phyloP scores from a whole-genome alignment of 345 rosid species.

The Brassica juncea region DNA sequence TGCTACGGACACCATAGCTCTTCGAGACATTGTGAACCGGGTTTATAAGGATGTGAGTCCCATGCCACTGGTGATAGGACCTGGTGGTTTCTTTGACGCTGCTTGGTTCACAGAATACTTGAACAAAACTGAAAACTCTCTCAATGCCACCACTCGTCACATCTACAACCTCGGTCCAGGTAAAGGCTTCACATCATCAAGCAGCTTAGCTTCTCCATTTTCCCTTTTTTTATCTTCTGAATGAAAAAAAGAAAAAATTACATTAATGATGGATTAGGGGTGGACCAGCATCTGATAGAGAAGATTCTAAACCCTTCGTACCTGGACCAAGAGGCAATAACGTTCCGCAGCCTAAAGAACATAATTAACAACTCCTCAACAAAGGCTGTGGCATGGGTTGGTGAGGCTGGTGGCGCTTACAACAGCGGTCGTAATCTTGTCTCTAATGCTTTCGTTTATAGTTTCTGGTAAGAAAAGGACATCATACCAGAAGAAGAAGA shows the following conservation, averaged over 20 bases:
- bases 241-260: background rate
- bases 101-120: slow-evolving; percentile 69
- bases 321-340: slow-evolving; percentile 59
- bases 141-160: slow-evolving; percentile 74
- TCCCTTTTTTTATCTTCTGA: slow-evolving; percentile 2
- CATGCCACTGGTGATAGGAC: slow-evolving; percentile 74
- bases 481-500: background rate
- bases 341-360: slow-evolving; percentile 57
- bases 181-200: slow-evolving; percentile 27
- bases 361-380: slow-evolving; percentile 56
- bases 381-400: slow-evolving; percentile 77
- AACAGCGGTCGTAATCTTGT: slow-evolving; percentile 84
- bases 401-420: slow-evolving; percentile 97
- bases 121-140: slow-evolving; percentile 48
- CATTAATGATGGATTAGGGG: slow-evolving; percentile 50
- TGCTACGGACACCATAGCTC: slow-evolving; percentile 62
- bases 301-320: slow-evolving; percentile 73
- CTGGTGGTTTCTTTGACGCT: slow-evolving; percentile 84
- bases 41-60: slow-evolving; percentile 48
- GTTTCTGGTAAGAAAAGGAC: slow-evolving; percentile 72
- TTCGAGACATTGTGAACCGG: slow-evolving; percentile 49
- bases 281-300: slow-evolving; percentile 59
- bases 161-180: slow-evolving; percentile 98
- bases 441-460: slow-evolving; percentile 79
- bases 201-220: background rate